phyloP scores from a whole-genome alignment of 2,329 filamentous ascomycete species.

The Fusarium incarnatum region DNA sequence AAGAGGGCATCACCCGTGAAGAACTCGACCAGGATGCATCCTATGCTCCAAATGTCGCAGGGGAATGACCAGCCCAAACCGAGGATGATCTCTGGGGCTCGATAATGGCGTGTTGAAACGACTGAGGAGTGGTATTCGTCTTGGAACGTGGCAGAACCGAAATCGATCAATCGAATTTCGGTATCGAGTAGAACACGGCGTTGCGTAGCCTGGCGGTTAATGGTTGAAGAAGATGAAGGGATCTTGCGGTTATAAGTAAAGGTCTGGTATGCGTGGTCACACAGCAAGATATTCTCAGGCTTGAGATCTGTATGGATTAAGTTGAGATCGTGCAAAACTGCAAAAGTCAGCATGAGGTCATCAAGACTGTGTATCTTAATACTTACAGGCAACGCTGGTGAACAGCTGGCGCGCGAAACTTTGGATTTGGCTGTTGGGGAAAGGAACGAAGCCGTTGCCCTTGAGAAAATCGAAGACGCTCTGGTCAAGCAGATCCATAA shows the following conservation, averaged over 20 bases:
- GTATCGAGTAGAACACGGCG: slow-evolving; percentile 74
- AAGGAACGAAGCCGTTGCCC: slow-evolving; percentile 93
- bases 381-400: slow-evolving; percentile 97
- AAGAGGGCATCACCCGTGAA: slow-evolving; percentile 78
- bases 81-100: slow-evolving; percentile 77
- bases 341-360: slow-evolving; percentile 26
- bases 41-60: slow-evolving; percentile 80
- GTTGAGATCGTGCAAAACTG: slow-evolving; percentile 95
- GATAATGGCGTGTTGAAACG: slow-evolving; percentile 76
- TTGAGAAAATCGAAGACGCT: slow-evolving; percentile 99
- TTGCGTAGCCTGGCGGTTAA: slow-evolving; percentile 71
- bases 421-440: slow-evolving; percentile 98
- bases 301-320: slow-evolving; percentile 91
- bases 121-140: slow-evolving; percentile 80
- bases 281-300: slow-evolving; percentile 76
- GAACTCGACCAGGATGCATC: slow-evolving; percentile 78
- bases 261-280: slow-evolving; percentile 73
- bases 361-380: background rate
- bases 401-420: slow-evolving; percentile 95
- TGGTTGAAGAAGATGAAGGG: slow-evolving; percentile 72
- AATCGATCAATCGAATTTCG: slow-evolving; percentile 77
- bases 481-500: slow-evolving; percentile 83
- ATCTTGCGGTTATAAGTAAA: slow-evolving; percentile 78
- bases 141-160: slow-evolving; percentile 78
- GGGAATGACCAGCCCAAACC: slow-evolving; percentile 78